A percentile compares a stretch with the other conserved stretches of the same genome.
Conservation (phyloP, 2,329 filamentous ascomycete genomes). For the Didymellaceae sp. region DNA sequence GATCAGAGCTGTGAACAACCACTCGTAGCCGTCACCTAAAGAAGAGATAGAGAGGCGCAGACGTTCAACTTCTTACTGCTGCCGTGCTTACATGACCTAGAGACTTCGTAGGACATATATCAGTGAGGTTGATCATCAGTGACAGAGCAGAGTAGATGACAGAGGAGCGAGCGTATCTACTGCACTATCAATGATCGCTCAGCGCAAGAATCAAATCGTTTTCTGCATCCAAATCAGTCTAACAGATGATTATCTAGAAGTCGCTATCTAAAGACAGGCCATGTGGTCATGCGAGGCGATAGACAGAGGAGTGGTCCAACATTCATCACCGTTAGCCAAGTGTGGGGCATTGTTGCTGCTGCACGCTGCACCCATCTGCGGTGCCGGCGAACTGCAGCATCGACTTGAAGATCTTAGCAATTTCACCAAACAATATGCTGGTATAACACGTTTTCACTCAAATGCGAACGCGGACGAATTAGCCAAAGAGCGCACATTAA, state of each 20-base stretch:
- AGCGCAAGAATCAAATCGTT: background rate
- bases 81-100: too few relatives aligned
- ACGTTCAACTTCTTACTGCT: too few relatives aligned
- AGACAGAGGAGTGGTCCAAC: background rate
- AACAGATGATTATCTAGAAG: background rate
- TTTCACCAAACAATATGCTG: too few relatives aligned
- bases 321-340: conserved; percentile 1
- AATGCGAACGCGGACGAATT: too few relatives aligned
- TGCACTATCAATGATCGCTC: background rate
- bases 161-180: background rate
- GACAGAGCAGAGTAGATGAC: background rate
- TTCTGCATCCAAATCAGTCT: background rate
- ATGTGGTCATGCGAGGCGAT: background rate
- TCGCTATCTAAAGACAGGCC: background rate
- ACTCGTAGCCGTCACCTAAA: background rate
- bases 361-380: conserved; percentile 13
- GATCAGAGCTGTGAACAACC: background rate
- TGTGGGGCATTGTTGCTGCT: conserved; percentile 19
- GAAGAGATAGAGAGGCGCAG: too few relatives aligned
- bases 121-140: too few relatives aligned
- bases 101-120: too few relatives aligned
- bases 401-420: background rate
- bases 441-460: too few relatives aligned
- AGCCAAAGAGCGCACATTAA: too few relatives aligned
- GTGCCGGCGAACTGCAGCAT: conserved; percentile 15